Conservation (phyloP, 257 asterid species). For the Dorcoceras hygrometricum region DNA sequence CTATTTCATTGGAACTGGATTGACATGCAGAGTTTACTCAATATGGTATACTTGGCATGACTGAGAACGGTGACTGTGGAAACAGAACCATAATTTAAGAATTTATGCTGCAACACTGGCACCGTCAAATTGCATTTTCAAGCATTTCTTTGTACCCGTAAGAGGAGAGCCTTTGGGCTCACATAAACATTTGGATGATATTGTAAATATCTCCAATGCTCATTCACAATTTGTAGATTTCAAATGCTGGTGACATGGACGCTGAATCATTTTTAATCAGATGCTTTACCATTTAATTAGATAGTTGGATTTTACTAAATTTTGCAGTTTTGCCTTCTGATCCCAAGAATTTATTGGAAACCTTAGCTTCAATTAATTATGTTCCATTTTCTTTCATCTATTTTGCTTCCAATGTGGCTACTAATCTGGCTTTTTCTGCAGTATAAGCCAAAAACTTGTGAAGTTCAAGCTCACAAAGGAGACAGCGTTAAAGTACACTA, state of each 20-base stretch:
- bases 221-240: background rate
- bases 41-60: background rate
- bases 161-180: background rate
- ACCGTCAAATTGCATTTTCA: background rate
- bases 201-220: background rate
- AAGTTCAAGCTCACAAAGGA: slow-evolving; percentile 91
- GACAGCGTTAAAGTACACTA: slow-evolving; percentile 84
- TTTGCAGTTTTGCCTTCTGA: background rate
- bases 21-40: background rate
- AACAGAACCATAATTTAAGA: background rate
- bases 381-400: background rate
- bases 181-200: background rate
- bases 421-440: slow-evolving; percentile 37
- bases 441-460: slow-evolving; percentile 80
- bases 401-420: slow-evolving; percentile 8
- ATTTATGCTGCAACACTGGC: background rate
- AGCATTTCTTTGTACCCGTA: background rate
- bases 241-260: background rate
- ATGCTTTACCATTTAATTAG: background rate
- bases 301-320: background rate
- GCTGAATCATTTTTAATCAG: too few species aligned
- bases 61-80: background rate
- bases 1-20: too few species aligned
- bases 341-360: background rate
- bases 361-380: background rate